phyloP scores from a whole-genome alignment of 2,329 filamentous ascomycete species.

The Davidsoniella neocaledoniae region DNA sequence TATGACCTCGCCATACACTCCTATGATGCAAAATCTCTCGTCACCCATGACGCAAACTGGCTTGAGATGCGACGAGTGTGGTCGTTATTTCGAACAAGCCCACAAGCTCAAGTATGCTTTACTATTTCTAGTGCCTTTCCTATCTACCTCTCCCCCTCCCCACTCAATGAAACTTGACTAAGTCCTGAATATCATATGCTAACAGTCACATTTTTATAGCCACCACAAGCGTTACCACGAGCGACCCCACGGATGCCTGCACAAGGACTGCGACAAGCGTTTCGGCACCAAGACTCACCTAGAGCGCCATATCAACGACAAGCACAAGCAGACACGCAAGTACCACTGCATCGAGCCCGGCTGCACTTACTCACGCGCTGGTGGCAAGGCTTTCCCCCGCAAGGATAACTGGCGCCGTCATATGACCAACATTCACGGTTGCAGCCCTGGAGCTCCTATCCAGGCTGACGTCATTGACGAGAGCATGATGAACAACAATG shows the following conservation, averaged over 20 bases:
- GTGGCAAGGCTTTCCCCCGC: conserved; percentile 41
- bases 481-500: too few species aligned
- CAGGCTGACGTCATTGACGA: conserved; percentile 15
- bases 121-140: neutral
- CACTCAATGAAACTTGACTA: neutral
- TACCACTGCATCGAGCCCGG: conserved; percentile 38
- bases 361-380: conserved; percentile 38
- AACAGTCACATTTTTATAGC: conserved; percentile 19
- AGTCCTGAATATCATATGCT: conserved; percentile 13
- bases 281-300: conserved; percentile 47
- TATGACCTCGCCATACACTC: conserved; percentile 21
- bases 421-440: conserved; percentile 41
- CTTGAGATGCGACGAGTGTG: conserved; percentile 26
- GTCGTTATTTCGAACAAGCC: conserved; percentile 35
- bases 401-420: conserved; percentile 48
- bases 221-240: conserved; percentile 46
- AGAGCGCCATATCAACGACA: conserved; percentile 45
- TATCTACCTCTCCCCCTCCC: neutral
- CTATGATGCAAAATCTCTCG: conserved; percentile 7
- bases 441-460: conserved; percentile 13
- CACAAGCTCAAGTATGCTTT: conserved; percentile 40
- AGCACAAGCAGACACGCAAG: conserved; percentile 41
- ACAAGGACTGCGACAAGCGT: conserved; percentile 34
- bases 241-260: conserved; percentile 40
- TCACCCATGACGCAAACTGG: conserved; percentile 12